Conservation (phyloP, 2,329 filamentous ascomycete genomes). For the Microdochium nivale region DNA sequence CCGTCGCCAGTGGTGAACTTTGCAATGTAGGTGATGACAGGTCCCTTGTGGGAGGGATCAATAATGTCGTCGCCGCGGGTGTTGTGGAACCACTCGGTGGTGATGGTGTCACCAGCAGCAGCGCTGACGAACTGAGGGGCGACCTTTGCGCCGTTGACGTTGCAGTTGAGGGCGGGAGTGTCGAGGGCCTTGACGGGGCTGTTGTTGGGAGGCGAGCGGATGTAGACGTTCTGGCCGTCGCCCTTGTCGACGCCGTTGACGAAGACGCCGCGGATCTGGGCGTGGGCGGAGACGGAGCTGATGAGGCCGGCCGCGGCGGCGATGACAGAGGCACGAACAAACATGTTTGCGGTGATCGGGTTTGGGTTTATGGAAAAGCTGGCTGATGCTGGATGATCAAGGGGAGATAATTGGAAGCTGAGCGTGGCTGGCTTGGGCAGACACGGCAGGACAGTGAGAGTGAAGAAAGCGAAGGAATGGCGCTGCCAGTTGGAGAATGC, state of each 20-base stretch:
- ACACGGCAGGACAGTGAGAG: not conserved
- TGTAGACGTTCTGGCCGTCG: constrained; percentile 30
- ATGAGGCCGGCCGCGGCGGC: constrained; percentile 22
- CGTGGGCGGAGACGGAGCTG: constrained; percentile 32
- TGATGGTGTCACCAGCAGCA: constrained; percentile 37
- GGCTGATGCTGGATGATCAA: not conserved
- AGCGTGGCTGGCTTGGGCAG: not conserved
- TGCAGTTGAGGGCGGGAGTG: constrained; percentile 32
- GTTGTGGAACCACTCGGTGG: constrained; percentile 43
- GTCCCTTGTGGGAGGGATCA: constrained; percentile 41
- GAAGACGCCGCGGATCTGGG: constrained; percentile 36
- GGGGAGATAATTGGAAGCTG: too few relatives aligned
- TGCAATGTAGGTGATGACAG: constrained; percentile 44
- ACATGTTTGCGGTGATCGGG: not conserved
- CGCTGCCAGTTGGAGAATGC: not conserved
- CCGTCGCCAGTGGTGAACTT: constrained; percentile 30
- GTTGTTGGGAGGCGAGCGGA: constrained; percentile 35
- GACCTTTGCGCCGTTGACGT: constrained; percentile 28
- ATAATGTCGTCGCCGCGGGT: constrained; percentile 42
- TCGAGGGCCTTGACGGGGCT: constrained; percentile 33
- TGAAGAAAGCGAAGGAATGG: not conserved
- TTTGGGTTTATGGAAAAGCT: not conserved
- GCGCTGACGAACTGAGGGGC: constrained; percentile 29
- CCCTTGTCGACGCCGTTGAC: constrained; percentile 36
- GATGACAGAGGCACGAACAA: constrained; percentile 6